A percentile compares a stretch with the other conserved stretches of the same genome.
Evolutionary conservation across 345 rosid species (phyloP).

Genomic region (Bruguiera gymnorhiza): DNA sequence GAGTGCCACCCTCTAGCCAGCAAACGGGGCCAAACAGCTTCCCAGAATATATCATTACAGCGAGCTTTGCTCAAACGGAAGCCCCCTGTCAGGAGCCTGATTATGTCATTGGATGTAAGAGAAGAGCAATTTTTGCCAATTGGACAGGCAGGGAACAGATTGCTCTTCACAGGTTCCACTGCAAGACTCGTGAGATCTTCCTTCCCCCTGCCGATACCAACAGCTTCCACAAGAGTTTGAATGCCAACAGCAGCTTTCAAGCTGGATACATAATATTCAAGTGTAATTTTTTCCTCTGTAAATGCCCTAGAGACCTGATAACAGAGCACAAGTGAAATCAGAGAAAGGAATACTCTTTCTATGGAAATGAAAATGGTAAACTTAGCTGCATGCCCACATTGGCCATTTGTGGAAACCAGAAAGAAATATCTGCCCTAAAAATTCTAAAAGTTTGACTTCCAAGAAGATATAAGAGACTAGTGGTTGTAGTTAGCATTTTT

Average conservation of each 20-base stretch:
- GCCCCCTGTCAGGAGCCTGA: slow-evolving; percentile 50
- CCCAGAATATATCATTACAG: slow-evolving; percentile 71
- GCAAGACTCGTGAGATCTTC: slow-evolving; percentile 56
- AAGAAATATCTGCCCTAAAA: neutral
- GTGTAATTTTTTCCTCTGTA: slow-evolving; percentile 48
- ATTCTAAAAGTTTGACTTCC: neutral
- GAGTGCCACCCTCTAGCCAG: slow-evolving; percentile 81
- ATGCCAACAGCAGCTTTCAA: slow-evolving; percentile 52
- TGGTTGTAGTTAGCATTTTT: neutral
- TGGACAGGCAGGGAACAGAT: slow-evolving; percentile 41
- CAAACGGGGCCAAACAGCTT: slow-evolving; percentile 81
- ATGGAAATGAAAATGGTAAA: neutral
- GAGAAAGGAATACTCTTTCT: neutral
- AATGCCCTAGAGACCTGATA: slow-evolving; percentile 58
- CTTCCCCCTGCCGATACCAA: slow-evolving; percentile 69
- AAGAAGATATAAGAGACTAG: neutral
- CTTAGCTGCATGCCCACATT: neutral
- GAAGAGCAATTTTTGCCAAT: slow-evolving; percentile 46
- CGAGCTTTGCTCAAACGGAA: slow-evolving; percentile 72
- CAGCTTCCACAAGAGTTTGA: slow-evolving; percentile 51
- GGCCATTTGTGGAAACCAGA: neutral
- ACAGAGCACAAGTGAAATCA: slow-evolving; percentile 22
- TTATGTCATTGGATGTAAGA: slow-evolving; percentile 51
- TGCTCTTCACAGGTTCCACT: slow-evolving; percentile 37
- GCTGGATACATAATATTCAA: slow-evolving; percentile 39